Percentiles rank a stretch among this genome's conserved stretches.
phyloP scores from a whole-genome alignment of 2,329 filamentous ascomycete species.

The Fusarium sp. region DNA sequence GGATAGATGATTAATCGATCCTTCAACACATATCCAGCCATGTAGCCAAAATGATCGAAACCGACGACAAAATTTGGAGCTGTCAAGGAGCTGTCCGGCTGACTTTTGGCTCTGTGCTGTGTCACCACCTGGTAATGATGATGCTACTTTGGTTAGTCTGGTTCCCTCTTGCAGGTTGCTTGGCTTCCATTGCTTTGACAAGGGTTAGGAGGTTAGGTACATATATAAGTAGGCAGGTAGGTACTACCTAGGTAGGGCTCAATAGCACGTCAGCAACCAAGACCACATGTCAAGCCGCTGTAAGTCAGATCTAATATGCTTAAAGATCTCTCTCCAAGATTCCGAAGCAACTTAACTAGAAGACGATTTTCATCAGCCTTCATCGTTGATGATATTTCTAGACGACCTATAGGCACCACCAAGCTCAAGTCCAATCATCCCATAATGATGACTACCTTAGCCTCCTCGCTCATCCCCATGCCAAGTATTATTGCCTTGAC shows the following conservation, averaged over 20 bases:
- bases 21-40: background rate
- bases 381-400: background rate
- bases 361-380: background rate
- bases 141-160: conserved; percentile 11
- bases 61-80: background rate
- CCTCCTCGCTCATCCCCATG: background rate
- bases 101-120: conserved; percentile 1
- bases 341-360: background rate
- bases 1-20: background rate
- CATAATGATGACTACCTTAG: background rate
- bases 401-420: background rate
- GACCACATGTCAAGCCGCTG: conserved; percentile 14
- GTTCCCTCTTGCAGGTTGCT: background rate
- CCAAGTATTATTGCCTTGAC: background rate
- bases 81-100: background rate
- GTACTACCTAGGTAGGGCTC: conserved; percentile 16
- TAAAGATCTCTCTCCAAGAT: background rate
- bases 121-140: conserved; percentile 24
- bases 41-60: background rate
- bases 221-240: no score
- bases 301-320: conserved; percentile 6
- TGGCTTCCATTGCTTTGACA: background rate
- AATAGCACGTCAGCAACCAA: conserved; percentile 22
- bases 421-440: background rate
- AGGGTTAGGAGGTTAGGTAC: background rate